phyloP scores from a whole-genome alignment of 2,329 filamentous ascomycete species.

The Lachnellula hyalina region DNA sequence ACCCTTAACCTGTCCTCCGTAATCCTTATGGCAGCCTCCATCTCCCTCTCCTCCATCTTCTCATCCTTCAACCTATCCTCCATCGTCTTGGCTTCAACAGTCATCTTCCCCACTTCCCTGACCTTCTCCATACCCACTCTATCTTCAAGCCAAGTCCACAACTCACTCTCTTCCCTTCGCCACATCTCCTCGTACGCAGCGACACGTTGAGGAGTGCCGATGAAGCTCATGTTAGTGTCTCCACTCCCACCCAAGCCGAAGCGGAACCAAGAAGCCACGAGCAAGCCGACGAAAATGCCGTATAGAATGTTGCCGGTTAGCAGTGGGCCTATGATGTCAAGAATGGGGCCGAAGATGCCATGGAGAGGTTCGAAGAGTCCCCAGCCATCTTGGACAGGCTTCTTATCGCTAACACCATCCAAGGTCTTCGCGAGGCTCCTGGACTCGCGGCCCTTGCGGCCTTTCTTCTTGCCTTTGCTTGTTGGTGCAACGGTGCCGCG shows the following conservation, averaged over 20 bases:
- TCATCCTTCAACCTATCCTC: conserved; percentile 24
- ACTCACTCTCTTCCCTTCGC: conserved; percentile 32
- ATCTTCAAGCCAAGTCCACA: conserved; percentile 32
- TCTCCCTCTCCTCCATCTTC: conserved; percentile 26
- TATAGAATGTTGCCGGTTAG: conserved; percentile 75
- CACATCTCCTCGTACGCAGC: conserved; percentile 88
- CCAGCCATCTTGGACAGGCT: conserved; percentile 52
- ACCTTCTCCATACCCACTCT: conserved; percentile 61
- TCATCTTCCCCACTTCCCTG: conserved; percentile 45
- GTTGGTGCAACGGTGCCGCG: conserved; percentile 45
- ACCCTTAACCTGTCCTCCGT: conserved; percentile 80
- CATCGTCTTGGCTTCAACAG: conserved; percentile 22
- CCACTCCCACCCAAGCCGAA: conserved; percentile 43
- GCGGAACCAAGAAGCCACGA: conserved; percentile 71
- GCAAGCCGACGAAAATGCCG: conserved; percentile 64
- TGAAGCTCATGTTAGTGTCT: conserved; percentile 35
- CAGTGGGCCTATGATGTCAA: conserved; percentile 64
- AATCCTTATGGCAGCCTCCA: conserved; percentile 42
- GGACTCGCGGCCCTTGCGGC: conserved; percentile 39
- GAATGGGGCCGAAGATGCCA: conserved; percentile 61
- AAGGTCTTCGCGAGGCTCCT: conserved; percentile 38
- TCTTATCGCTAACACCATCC: conserved; percentile 30
- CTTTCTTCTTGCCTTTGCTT: conserved; percentile 51
- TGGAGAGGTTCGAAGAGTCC: conserved; percentile 76
- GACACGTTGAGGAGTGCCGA: conserved; percentile 55